Evolutionary conservation across 2,329 filamentous ascomycete genomes (phyloP), one percentile per base, ranked within the genome.

Genomic region (Trichocomaceae sp.): DNA sequence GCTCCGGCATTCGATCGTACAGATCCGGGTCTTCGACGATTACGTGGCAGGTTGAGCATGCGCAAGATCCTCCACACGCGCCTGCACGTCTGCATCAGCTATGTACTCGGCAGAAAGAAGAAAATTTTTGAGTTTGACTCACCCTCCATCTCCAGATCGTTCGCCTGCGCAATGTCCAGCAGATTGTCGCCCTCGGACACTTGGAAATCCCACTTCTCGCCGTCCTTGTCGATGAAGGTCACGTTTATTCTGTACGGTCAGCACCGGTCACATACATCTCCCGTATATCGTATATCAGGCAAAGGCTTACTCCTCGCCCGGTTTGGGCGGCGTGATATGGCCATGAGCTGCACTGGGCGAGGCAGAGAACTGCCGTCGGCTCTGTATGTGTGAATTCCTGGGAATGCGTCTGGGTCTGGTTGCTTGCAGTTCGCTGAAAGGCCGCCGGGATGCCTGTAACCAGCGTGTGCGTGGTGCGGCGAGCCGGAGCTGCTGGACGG

Each of bases 111-210:
- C n/a, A n/a, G n/a, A n/a, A n/a, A 19, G 5, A 26, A 35, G 37
- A 52, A 20, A 20, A 41, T 35, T 13, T 22, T n/a, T 3, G 47
- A 59, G 31, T 59, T 13, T n/a, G 10, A 63, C 73, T 57, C 68
- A 81, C 82, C 91, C 78, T 99, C 93, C 92, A 99, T 97, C 72
- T 99, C 93, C 42, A 99, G 77, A 67, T 97, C 92, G 72, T 97
- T 83, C 46, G 87, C 89, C 70, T 96, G 92, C 20, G 92, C 93
- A 66, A 99, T 92, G 66, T 97, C 92, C 53, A 99, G 80, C 52
- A 99, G 78, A 71, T 99, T 99, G 72, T 96, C 90, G 49, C 93
- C 93, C 63, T 87, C 84, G 13, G 83, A 78, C 8, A 96, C 92
- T 57, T 86, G 84, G 64, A 96, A 83, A 58, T 86, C 88, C 70